These are phyloP conservation scores for Curvularia eragrostidis DNA, from an alignment of 2,329 filamentous ascomycete species.

Conservation along the genomic window DNA sequence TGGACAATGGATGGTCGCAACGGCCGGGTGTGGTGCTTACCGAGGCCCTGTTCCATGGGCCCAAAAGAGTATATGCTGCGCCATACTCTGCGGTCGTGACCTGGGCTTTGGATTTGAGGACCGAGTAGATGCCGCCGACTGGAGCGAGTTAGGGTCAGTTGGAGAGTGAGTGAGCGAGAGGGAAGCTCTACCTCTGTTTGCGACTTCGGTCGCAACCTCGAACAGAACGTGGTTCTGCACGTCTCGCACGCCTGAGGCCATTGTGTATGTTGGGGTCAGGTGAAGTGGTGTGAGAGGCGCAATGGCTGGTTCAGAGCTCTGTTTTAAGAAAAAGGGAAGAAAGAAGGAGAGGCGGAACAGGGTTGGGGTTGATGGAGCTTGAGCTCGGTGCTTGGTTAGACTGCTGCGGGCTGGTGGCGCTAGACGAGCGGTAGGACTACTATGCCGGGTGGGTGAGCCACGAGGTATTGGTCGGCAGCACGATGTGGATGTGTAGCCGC, in stretches of 20 bases:
- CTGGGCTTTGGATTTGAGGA: conserved; percentile 97
- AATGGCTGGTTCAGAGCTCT: conserved; percentile 17
- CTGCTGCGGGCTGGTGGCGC: conserved; percentile 37
- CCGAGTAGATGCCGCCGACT: conserved; percentile 99
- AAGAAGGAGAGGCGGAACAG: conserved; percentile 22
- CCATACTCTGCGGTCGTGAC: conserved; percentile 99
- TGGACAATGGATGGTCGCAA: background rate
- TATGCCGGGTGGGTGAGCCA: conserved; percentile 19
- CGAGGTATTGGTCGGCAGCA: conserved; percentile 24
- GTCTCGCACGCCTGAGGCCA: conserved; percentile 60
- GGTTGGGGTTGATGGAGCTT: conserved; percentile 26
- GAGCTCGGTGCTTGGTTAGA: conserved; percentile 33
- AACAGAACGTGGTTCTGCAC: conserved; percentile 96
- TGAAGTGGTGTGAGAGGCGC: conserved; percentile 11
- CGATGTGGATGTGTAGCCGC: conserved; percentile 21
- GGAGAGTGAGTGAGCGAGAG: conserved; percentile 2
- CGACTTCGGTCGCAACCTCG: conserved; percentile 95
- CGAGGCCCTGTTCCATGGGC: conserved; percentile 88
- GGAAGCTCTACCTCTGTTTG: conserved; percentile 77
- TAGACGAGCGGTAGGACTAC: conserved; percentile 37
- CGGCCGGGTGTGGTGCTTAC: conserved; percentile 59
- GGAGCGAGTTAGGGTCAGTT: conserved; percentile 23
- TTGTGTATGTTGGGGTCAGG: conserved; percentile 24
- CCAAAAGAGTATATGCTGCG: conserved; percentile 93
- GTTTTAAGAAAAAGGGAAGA: conserved; percentile 16